These are phyloP conservation scores for Inosperma sp. DNA, from an alignment of 768 basidiomycete genomes.

Conservation along the genomic window DNA sequence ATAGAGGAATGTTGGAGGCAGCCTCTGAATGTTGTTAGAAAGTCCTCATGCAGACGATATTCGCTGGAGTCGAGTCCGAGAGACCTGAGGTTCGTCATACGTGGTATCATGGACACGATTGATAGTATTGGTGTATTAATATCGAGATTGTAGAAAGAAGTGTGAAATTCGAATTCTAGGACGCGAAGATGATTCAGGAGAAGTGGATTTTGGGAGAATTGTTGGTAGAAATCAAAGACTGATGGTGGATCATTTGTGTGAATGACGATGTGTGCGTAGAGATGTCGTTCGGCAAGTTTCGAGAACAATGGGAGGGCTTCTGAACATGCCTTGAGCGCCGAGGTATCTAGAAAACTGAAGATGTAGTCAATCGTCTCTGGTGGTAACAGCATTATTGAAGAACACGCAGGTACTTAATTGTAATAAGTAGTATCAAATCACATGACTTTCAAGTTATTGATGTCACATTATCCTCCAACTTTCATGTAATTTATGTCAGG, in stretches of 20 bases:
- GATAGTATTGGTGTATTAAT: not conserved
- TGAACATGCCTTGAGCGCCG: not conserved
- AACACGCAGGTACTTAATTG: too few species aligned
- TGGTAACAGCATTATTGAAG: too few species aligned
- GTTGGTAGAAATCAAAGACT: not conserved
- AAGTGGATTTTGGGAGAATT: not conserved
- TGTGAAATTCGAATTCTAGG: too few species aligned
- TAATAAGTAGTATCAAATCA: too few species aligned
- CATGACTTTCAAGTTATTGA: too few species aligned
- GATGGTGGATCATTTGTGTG: too few species aligned
- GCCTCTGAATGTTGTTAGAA: not conserved
- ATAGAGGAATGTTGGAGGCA: not conserved
- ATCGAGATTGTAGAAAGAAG: not conserved
- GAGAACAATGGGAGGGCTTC: not conserved
- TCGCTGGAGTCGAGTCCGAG: not conserved
- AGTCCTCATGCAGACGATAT: not conserved
- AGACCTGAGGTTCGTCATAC: not conserved
- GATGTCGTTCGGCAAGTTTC: not conserved
- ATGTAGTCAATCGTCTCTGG: too few species aligned
- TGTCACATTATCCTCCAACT: too few species aligned
- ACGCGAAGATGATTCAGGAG: not conserved
- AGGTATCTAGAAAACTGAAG: not conserved
- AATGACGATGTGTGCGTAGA: not conserved
- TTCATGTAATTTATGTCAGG: too few species aligned
- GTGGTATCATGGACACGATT: conserved; percentile 1